These are phyloP conservation scores for Zizania latifolia DNA, from an alignment of 176 grass and related monocot species.

Conservation along the genomic window DNA sequence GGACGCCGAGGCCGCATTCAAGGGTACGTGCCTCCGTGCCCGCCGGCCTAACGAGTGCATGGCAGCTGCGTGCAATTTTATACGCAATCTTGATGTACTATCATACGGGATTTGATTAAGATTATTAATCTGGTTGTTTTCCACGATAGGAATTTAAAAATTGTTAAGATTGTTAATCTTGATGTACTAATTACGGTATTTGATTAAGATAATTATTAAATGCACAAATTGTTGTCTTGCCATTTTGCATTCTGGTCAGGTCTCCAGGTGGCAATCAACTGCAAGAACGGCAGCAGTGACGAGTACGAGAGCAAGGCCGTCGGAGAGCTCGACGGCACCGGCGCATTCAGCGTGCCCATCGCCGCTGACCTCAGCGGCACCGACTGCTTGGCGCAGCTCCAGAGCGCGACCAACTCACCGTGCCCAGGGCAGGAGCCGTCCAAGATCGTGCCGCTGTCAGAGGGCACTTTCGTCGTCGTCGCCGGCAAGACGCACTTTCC, in stretches of 20 bases:
- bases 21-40: too few species aligned
- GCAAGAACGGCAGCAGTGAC: conserved; percentile 8
- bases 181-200: too few species aligned
- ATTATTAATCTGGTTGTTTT: too few species aligned
- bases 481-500: background rate
- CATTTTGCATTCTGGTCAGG: too few species aligned
- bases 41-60: too few species aligned
- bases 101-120: too few species aligned
- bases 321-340: background rate
- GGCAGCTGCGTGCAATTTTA: too few species aligned
- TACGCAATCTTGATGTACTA: too few species aligned
- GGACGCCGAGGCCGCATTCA: conserved; percentile 1
- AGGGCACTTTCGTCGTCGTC: conserved; percentile 7
- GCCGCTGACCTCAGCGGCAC: background rate
- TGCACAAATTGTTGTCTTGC: too few species aligned
- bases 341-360: conserved; percentile 24
- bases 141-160: too few species aligned
- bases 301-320: conserved; percentile 15
- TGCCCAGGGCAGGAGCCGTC: conserved; percentile 36
- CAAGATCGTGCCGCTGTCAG: background rate
- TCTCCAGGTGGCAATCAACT: conserved; percentile 18
- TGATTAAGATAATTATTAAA: too few species aligned
- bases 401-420: background rate
- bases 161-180: too few species aligned
- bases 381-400: conserved; percentile 31